Evolutionary conservation across 2,329 filamentous ascomycete genomes (phyloP), one percentile per base, ranked within the genome.

Genomic region (Diaporthe destruens): DNA sequence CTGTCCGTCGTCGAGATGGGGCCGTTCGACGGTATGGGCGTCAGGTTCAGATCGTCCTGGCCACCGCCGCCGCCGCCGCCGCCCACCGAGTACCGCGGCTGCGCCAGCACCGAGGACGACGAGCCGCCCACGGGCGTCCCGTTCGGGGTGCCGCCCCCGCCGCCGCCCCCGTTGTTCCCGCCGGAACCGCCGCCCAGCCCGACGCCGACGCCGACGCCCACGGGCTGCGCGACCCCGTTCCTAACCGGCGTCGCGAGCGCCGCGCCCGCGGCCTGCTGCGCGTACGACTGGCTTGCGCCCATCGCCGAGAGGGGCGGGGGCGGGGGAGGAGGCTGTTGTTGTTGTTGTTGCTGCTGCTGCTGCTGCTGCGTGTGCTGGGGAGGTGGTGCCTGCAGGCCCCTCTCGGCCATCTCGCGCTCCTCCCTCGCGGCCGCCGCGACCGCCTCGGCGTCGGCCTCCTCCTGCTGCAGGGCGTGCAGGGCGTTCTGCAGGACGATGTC

Each of bases 401-500:
- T 81, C 72, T 88, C 87, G 6, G 82, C 83, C 65, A 84, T 83
- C 56, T 87, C 87, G 42, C 85, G 84, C 76, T 87, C 87, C 76
- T 88, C 87, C 16, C 88, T 84, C 1, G 85, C 87, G 4, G 84
- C 87, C 0, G 87, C 87, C 0, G 88, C 88, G 61, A 86, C 86
- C n/a, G 87, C 87, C 74, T 89, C 88, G 3, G 87, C 88, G 6
- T 87, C 87, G 29, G 87, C 87, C 72, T 90, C 88, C 74, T 90
- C 88, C 76, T 89, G 86, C 76, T 90, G 88, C 66, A 90, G 83
- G 75, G 88, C 87, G 53, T 87, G 86, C 59, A 91, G 81, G 2
- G 89, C 89, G 75, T 90, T 89, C 76, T 90, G 88, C 3, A 91
- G 81, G 20, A 88, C 87, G 6, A 88, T 82, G 65, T 90, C 89